Base-by-base conservation (phyloP, 352 stramenopile species). In the Thraustochytrium sp. region DNA sequence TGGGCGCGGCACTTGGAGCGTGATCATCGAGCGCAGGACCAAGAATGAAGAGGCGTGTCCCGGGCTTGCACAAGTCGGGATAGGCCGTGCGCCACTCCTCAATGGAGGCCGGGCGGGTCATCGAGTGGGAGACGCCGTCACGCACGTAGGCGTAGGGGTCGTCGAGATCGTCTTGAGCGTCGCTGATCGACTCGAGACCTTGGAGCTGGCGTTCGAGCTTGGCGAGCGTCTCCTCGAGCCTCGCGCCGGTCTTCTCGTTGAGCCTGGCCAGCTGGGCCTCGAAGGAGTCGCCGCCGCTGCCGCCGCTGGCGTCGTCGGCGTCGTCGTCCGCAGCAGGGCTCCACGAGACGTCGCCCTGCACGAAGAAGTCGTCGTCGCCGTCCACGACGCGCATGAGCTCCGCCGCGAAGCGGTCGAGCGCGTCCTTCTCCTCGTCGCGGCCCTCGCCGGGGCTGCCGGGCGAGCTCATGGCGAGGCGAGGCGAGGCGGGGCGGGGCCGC, bases 51-150 rank as follows among this genome's bases (percentile, higher is more conserved):
- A 75, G 62, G 36, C n/a, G 11, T 13, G 36, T 38, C 2, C 62
- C 62, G 8, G 37, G 62, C 31, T 40, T 38, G 44, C 62, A 54
- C 13, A 75, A 37, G 4, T 75, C 36, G 11, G 62, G 62, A 37
- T 75, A 75, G 18, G 62, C 62, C 23, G 37, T 75, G 29, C 37
- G 37, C 62, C 62, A 75, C 9, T 75, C 62, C 16, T 75, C 37
- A 13, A 54, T 26, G 21, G 18, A 40, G 3, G 62, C 62, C 44
- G 62, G 62, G 36, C 18, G 36, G 11, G 62, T 75, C 62, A 75
- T 51, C 16, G 62, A 18, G 40, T 75, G 40, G 13, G 62, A 75
- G 3, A 75, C 40, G 38, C 62, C 62, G 29, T 75, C 62, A 23
- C 62, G 38, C 26, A 75, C 37, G 44, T 54, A 54, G 18, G 62